Evolutionary conservation across 108 stramenopile genomes (phyloP).

Genomic region (Parietichytrium sp.): DNA sequence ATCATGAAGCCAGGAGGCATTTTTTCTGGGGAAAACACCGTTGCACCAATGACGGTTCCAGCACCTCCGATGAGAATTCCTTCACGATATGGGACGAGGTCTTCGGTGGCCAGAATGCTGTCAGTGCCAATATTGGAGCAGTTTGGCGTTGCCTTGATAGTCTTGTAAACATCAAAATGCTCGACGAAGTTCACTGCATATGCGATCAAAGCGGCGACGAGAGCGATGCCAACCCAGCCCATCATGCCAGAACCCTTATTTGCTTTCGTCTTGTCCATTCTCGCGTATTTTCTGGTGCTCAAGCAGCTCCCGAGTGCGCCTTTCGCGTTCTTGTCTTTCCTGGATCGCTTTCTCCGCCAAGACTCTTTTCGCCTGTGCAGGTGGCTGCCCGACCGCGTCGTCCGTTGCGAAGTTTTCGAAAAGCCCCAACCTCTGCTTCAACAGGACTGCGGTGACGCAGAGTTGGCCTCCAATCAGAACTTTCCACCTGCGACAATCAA

Average conservation of each 20-base stretch:
- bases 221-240: not conserved
- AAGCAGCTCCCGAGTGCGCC: not conserved
- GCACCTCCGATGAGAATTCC: not conserved
- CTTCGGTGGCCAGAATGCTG: not conserved
- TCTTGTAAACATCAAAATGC: not conserved
- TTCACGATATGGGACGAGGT: constrained; percentile 11
- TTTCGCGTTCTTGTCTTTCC: not conserved
- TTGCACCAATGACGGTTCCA: not conserved
- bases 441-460: not conserved
- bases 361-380: not conserved
- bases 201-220: not conserved
- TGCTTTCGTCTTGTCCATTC: not conserved
- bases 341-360: not conserved
- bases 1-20: not conserved
- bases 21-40: not conserved
- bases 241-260: not conserved
- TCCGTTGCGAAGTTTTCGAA: too few species aligned
- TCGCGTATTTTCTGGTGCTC: not conserved
- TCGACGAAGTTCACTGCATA: not conserved
- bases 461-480: not conserved
- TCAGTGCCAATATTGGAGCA: not conserved
- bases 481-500: constrained; percentile 32
- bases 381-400: too few species aligned
- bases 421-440: not conserved
- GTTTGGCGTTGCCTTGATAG: not conserved